A percentile compares a stretch with the other conserved stretches of the same genome.
phyloP scores from a whole-genome alignment of 2,329 filamentous ascomycete species.

The Sporothrix phasma region DNA sequence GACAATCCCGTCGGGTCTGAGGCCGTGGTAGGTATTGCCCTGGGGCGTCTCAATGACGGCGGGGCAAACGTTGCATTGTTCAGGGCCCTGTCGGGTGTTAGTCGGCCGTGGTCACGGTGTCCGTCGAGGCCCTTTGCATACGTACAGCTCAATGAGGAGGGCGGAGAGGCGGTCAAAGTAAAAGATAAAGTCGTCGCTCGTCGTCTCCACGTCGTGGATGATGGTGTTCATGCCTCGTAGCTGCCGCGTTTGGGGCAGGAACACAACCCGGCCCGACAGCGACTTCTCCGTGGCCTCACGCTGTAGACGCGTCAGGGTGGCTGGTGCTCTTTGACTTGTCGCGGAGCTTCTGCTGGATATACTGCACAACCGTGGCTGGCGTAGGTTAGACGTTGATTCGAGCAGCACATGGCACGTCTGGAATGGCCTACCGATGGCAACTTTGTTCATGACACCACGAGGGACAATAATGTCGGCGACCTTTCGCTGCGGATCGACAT shows the following conservation, averaged over 20 bases:
- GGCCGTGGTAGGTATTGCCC: constrained; percentile 58
- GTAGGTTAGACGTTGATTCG: not conserved
- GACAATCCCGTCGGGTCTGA: constrained; percentile 60
- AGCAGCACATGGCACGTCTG: not conserved
- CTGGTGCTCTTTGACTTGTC: constrained; percentile 81
- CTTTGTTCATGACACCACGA: constrained; percentile 85
- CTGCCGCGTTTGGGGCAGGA: constrained; percentile 70
- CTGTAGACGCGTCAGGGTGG: constrained; percentile 67
- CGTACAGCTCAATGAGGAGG: constrained; percentile 68
- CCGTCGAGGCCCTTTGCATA: not conserved
- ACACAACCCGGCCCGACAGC: constrained; percentile 62
- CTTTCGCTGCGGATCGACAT: constrained; percentile 82
- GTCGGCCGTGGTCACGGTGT: not conserved
- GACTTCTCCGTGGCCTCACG: constrained; percentile 59
- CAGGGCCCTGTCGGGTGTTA: constrained; percentile 46
- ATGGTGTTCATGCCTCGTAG: constrained; percentile 83
- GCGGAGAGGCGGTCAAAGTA: constrained; percentile 87
- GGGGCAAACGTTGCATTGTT: constrained; percentile 64
- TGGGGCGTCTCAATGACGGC: constrained; percentile 60
- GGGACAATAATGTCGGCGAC: constrained; percentile 94
- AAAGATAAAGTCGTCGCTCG: constrained; percentile 87
- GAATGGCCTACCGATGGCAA: constrained; percentile 60
- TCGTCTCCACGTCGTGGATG: constrained; percentile 68
- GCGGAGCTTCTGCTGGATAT: constrained; percentile 76
- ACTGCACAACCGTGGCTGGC: constrained; percentile 84